Evolutionary conservation across 2,329 filamentous ascomycete genomes (phyloP).

Genomic region (Coniochaeta prunicola): DNA sequence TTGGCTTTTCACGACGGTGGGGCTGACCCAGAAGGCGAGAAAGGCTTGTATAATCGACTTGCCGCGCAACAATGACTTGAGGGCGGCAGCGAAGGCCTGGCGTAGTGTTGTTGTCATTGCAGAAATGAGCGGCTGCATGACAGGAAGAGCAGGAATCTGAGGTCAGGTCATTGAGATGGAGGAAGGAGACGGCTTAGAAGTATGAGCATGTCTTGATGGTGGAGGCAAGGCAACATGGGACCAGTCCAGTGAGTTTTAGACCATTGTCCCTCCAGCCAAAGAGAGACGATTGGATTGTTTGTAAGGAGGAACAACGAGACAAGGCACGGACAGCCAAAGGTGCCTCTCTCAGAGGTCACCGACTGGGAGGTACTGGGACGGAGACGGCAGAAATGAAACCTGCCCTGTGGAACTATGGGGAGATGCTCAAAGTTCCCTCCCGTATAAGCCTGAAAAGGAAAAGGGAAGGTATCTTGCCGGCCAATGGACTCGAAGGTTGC

Average conservation of each 20-base stretch:
- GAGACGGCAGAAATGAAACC: constrained; percentile 3
- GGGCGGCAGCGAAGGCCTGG: constrained; percentile 45
- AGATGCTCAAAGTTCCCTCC: constrained; percentile 2
- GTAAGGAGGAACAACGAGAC: not conserved
- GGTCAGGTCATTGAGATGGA: constrained; percentile 1
- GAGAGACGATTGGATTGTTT: not conserved
- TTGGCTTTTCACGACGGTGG: constrained; percentile 25
- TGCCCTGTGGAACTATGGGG: constrained; percentile 2
- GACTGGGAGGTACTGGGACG: not conserved
- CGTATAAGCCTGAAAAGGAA: constrained; percentile 2
- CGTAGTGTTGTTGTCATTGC: constrained; percentile 48
- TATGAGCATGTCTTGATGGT: not conserved
- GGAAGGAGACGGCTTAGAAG: not conserved
- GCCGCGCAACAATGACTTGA: constrained; percentile 52
- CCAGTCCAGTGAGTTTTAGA: not conserved
- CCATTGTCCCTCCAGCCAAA: not conserved
- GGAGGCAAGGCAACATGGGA: not conserved
- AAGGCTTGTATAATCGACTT: constrained; percentile 53
- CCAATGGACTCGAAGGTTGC: not conserved
- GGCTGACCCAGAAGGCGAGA: constrained; percentile 45
- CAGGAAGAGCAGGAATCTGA: constrained; percentile 13
- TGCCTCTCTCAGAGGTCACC: not conserved
- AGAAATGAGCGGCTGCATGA: constrained; percentile 45
- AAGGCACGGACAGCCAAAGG: not conserved
- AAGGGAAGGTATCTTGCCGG: not conserved